Percentiles rank a stretch among this genome's conserved stretches.
Conservation (phyloP, 495 filamentous ascomycete genomes). For the Penicillium dipodomyicola region DNA sequence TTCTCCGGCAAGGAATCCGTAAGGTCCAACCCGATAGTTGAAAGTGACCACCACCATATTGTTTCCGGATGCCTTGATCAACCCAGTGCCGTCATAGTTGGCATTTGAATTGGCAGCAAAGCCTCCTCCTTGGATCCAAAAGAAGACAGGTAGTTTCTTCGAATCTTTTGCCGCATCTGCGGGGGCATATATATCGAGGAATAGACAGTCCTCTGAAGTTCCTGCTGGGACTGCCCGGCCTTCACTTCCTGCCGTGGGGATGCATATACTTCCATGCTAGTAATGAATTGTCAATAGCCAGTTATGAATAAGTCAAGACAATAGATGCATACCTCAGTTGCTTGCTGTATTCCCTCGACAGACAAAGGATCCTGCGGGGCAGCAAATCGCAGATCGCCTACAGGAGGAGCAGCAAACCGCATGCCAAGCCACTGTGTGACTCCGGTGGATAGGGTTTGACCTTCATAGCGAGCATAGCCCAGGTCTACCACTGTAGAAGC, state of each 20-base stretch:
- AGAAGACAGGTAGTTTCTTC: conserved; percentile 61
- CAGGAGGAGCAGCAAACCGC: conserved; percentile 60
- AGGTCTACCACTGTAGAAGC: conserved; percentile 38
- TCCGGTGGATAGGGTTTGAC: conserved; percentile 38
- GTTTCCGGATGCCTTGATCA: conserved; percentile 57
- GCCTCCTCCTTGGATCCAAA: conserved; percentile 77
- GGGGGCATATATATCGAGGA: conserved; percentile 71
- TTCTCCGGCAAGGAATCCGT: conserved; percentile 67
- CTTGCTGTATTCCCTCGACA: conserved; percentile 41
- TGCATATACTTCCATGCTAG: conserved; percentile 52
- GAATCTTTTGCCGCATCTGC: conserved; percentile 40
- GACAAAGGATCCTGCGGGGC: conserved; percentile 54
- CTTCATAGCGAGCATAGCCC: conserved; percentile 44
- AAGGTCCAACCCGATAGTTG: conserved; percentile 76
- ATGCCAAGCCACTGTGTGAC: conserved; percentile 65
- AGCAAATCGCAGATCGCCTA: conserved; percentile 57
- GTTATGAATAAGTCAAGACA: background rate
- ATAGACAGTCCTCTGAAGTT: conserved; percentile 71
- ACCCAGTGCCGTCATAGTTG: conserved; percentile 62
- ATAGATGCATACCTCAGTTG: conserved; percentile 35
- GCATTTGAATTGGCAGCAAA: conserved; percentile 62
- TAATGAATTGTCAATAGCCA: background rate
- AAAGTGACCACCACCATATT: conserved; percentile 70
- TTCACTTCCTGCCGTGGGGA: conserved; percentile 40
- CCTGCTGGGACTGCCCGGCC: conserved; percentile 27